Evolutionary conservation across 176 grass and related monocot genomes (phyloP).

Genomic region (Echinochloa phyllopogon): DNA sequence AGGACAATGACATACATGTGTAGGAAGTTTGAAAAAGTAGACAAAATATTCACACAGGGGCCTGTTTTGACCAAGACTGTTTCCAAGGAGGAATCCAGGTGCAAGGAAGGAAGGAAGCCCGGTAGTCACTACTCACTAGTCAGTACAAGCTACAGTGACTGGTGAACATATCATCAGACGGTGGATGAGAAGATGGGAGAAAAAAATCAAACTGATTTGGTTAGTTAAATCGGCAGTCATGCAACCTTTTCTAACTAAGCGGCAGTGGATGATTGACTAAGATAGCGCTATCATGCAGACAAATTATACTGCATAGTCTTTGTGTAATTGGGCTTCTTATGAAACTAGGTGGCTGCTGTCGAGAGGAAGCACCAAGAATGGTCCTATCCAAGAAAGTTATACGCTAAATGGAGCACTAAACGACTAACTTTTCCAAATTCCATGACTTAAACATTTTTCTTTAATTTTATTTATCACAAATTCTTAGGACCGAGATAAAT

Average conservation of each 20-base stretch:
- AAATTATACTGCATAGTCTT: neutral
- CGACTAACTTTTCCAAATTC: neutral
- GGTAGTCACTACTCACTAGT: too few relatives aligned
- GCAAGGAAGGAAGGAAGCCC: neutral
- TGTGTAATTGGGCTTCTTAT: neutral
- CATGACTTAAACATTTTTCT: neutral
- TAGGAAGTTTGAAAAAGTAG: neutral
- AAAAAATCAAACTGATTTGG: neutral
- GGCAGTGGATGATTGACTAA: slow-evolving; percentile 29
- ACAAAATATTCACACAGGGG: neutral
- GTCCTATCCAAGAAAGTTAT: neutral
- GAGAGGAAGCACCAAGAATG: neutral
- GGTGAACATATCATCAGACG: neutral
- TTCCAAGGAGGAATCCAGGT: slow-evolving; percentile 33
- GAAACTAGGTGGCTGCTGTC: slow-evolving; percentile 26
- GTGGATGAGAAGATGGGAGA: neutral
- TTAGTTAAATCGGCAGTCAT: neutral
- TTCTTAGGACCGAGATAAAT: too few relatives aligned
- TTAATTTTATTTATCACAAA: neutral
- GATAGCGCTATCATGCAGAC: neutral
- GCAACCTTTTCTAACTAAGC: neutral
- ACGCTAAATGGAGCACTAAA: neutral
- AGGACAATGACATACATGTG: neutral
- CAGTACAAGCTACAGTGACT: slow-evolving; percentile 7
- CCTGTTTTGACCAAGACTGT: slow-evolving; percentile 30